Evolutionary conservation across 768 basidiomycete species (phyloP), one percentile per base, ranked within the genome.

Genomic region (Sporobolomyces roseus): DNA sequence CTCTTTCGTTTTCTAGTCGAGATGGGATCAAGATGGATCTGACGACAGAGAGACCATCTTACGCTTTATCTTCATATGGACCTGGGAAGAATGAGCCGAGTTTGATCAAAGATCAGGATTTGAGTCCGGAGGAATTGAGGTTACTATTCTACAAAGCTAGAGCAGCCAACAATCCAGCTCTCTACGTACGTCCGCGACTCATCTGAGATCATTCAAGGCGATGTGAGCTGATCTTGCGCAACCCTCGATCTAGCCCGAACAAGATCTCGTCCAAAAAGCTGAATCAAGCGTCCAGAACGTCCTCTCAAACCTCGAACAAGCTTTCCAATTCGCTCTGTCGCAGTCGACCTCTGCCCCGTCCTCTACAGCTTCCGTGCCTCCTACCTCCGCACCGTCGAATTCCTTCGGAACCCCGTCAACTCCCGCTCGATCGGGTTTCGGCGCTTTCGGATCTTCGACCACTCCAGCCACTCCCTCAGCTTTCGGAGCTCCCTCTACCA

Each of bases 21-120:
- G 87, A 91, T 17, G 79, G 82, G 3, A 83, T 94, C 50, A 77
- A 76, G n/a, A 79, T 79, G 36, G 92, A 93, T 71, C 77, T 93
- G 12, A 84, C 83, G 1, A 79, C 79, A 3, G 91, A 93, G 21
- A 87, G 85, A 75, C 92, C 91, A 0, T 50, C 82, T 17, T 96
- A 89, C 87, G 87, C 88, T 19, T 80, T 93, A 0, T 86, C 89
- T 0, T 87, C 85, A 0, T 93, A 89, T 76, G 91, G 83, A 0
- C 85, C 89, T 27, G 84, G 85, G 5, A 94, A 93, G 76, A 75
- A 83, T 66, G 90, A 91, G 71, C 85, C 85, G 0, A 84, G 81
- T 27, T 72, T 93, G 8, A 77, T 96, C 23, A 63, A 79, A 13
- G 86, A 85, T 3, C 78, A 88, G 36, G 91, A 96, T 71, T 81